A percentile compares a stretch with the other conserved stretches of the same genome.
Conservation (phyloP, 1,284 basidiomycete genomes). For the Ustilago tritici region DNA sequence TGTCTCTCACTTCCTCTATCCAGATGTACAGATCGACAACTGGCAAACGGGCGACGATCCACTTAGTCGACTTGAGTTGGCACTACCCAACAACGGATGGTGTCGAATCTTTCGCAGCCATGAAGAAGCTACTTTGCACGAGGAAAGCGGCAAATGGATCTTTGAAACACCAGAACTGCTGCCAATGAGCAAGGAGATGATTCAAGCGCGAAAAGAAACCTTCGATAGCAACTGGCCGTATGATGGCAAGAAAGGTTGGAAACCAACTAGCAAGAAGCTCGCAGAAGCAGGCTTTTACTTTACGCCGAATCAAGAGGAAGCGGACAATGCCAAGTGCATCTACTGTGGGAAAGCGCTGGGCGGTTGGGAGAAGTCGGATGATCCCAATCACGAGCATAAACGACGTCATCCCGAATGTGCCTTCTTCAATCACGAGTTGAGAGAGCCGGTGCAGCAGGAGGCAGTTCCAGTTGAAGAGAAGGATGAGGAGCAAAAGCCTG, state of each 20-base stretch:
- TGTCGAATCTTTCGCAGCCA: constrained; percentile 49
- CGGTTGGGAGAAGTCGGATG: constrained; percentile 69
- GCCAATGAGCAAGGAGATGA: constrained; percentile 61
- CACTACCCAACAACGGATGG: constrained; percentile 52
- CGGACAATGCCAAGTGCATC: constrained; percentile 66
- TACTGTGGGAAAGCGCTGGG: constrained; percentile 65
- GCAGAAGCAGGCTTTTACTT: constrained; percentile 69
- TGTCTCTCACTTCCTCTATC: constrained; percentile 60
- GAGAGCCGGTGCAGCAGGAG: constrained; percentile 9
- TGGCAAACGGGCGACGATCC: constrained; percentile 63
- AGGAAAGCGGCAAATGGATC: constrained; percentile 32
- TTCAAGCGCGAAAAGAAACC: constrained; percentile 60
- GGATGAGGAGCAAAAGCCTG: constrained; percentile 1
- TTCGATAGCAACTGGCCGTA: constrained; percentile 66
- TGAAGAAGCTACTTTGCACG: constrained; percentile 24
- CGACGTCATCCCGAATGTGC: constrained; percentile 64
- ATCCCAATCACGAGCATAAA: constrained; percentile 67
- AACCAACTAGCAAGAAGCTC: constrained; percentile 67
- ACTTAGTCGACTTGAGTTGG: constrained; percentile 36
- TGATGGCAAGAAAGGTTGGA: constrained; percentile 68
- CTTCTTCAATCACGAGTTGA: constrained; percentile 62
- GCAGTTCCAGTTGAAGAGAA: constrained; percentile 4
- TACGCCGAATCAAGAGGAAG: constrained; percentile 58
- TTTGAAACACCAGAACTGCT: constrained; percentile 51
- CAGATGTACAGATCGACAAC: constrained; percentile 50